Base-by-base conservation (phyloP, 2,329 filamentous ascomycete genomes). In the Pestalotiopsis sp. region DNA sequence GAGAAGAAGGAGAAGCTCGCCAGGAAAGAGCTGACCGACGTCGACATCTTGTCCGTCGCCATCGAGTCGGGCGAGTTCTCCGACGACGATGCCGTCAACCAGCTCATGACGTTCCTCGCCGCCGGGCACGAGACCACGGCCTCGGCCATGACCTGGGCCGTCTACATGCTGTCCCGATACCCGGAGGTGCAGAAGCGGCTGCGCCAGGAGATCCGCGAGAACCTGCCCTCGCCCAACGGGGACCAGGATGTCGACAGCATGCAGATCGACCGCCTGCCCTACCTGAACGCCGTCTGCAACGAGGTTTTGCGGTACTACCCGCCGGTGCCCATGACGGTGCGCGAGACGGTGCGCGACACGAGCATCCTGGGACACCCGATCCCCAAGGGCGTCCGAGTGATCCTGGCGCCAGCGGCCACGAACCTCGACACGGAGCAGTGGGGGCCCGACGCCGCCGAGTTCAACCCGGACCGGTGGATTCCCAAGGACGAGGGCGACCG, bases 391-490 rank as follows among this genome's bases (percentile, higher is more conserved):
- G 91, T 90, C 0, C 84, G 86, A 11, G 77, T 97, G 60, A 84
- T 93, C 69, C 80, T 97, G 20, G 80, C 84, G 2, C 85, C 87
- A 2, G 87, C 85, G 83, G 92, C 92, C 9, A 87, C 91, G 75
- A 97, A 98, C 83, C 88, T 87, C 31, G 89, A 89, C 71, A 83
- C 83, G 57, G 80, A 83, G 2, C 83, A 94, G 11, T 98, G 95
- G 95, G 95, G 95, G 0, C 78, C 84, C 0, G 92, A 95, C 73
- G 93, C 93, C 0, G 80, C 82, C 38, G 83, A 88, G 61, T 98
- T 98, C 84, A 88, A 93, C 67, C 94, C 94, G 0, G 93, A 94
- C 52, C 85, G 93, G 14, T 95, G 92, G 92, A 84, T 91, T 76
- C 71, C 74, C 23, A 75, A 74, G 69, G 69, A 75, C n/a, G 74